A percentile compares a stretch with the other conserved stretches of the same genome.
phyloP scores from a whole-genome alignment of 139 green algal genomes.

The Trebouxia sp. region DNA sequence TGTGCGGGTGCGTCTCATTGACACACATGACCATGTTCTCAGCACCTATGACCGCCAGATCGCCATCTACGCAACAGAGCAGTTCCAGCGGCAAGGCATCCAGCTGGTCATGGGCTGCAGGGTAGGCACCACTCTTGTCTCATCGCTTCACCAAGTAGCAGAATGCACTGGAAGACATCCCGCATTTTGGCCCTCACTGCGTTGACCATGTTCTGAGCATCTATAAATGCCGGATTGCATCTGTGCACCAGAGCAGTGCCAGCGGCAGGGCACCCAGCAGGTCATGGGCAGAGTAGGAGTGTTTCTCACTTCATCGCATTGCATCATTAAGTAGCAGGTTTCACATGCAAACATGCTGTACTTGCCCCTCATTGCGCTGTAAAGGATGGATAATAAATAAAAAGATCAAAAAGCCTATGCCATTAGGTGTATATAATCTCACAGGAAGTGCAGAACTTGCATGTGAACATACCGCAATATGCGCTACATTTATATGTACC shows the following conservation, averaged over 20 bases:
- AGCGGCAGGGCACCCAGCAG: constrained; percentile 39
- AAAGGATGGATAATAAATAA: too few relatives aligned
- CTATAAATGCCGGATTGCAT: constrained; percentile 47
- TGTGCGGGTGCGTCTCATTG: constrained; percentile 35
- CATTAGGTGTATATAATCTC: too few relatives aligned
- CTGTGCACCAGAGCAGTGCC: constrained; percentile 46
- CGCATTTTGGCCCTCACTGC: too few relatives aligned
- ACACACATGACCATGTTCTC: constrained; percentile 55
- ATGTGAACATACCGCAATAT: too few relatives aligned
- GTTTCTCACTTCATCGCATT: too few relatives aligned
- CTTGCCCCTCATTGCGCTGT: too few relatives aligned
- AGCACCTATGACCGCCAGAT: constrained; percentile 48
- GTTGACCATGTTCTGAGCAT: constrained; percentile 50
- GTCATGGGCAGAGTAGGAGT: constrained; percentile 32
- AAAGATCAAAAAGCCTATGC: too few relatives aligned
- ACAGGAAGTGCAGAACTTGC: too few relatives aligned
- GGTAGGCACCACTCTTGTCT: not conserved
- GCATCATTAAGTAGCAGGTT: too few relatives aligned
- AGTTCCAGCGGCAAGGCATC: constrained; percentile 45
- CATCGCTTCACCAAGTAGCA: not conserved
- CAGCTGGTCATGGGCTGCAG: constrained; percentile 38
- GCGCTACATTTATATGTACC: too few relatives aligned
- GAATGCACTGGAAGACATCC: too few relatives aligned
- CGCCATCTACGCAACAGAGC: constrained; percentile 41
- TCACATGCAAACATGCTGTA: too few relatives aligned